Evolutionary conservation across 805 yeast species (phyloP).

Genomic region (Schwanniomyces pseudopolymorphus): DNA sequence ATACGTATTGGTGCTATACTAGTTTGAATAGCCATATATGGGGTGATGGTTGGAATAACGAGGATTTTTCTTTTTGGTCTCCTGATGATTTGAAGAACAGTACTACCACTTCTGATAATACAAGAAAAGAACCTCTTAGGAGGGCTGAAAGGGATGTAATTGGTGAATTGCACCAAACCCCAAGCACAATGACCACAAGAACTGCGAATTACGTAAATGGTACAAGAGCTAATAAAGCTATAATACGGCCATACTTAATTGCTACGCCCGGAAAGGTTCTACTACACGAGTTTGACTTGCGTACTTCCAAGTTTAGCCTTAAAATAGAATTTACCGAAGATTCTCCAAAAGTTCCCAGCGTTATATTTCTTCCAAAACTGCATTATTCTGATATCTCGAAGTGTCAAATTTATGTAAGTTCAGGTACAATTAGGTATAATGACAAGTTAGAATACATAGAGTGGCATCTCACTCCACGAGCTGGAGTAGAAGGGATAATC

Average conservation of each 20-base stretch:
- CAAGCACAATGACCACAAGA: not conserved
- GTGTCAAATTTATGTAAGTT: slow-evolving; percentile 48
- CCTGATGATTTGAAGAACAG: slow-evolving; percentile 48
- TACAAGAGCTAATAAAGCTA: slow-evolving; percentile 70
- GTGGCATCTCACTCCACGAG: slow-evolving; percentile 47
- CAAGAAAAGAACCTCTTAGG: not conserved
- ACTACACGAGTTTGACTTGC: slow-evolving; percentile 59
- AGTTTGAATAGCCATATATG: slow-evolving; percentile 69
- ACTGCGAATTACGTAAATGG: slow-evolving; percentile 42
- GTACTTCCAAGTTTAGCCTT: slow-evolving; percentile 45
- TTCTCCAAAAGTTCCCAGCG: slow-evolving; percentile 41
- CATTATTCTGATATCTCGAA: slow-evolving; percentile 58
- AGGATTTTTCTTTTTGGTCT: slow-evolving; percentile 88
- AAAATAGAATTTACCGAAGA: slow-evolving; percentile 32
- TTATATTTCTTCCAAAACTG: slow-evolving; percentile 67
- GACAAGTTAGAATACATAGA: slow-evolving; percentile 54
- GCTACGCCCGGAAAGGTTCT: slow-evolving; percentile 60
- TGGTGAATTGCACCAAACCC: not conserved
- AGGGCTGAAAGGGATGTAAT: not conserved
- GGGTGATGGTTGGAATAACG: slow-evolving; percentile 95
- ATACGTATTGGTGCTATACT: slow-evolving; percentile 86
- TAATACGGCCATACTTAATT: slow-evolving; percentile 74
- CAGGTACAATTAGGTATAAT: slow-evolving; percentile 59
- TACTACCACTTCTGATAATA: not conserved
- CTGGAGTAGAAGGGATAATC: not conserved